Evolutionary conservation across 2,329 filamentous ascomycete species (phyloP).

Genomic region (Amesomyces nigricolor): DNA sequence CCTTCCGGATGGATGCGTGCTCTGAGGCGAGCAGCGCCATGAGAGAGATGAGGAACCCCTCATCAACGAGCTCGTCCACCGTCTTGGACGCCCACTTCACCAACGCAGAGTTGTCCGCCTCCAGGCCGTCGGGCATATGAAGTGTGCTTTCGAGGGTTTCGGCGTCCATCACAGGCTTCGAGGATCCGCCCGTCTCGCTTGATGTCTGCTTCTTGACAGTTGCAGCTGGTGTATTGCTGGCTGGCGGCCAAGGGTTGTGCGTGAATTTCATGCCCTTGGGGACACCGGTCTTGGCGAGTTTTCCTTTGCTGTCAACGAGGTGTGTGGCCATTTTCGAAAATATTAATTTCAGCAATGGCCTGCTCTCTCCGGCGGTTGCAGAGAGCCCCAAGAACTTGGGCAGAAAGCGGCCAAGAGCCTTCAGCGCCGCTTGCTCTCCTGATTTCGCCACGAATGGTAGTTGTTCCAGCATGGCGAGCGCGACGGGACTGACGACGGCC

Average conservation of each 20-base stretch:
- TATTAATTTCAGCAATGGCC: conserved; percentile 40
- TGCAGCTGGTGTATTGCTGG: not conserved
- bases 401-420: conserved; percentile 52
- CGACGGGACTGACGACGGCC: conserved; percentile 54
- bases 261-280: conserved; percentile 14
- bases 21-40: conserved; percentile 71
- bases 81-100: conserved; percentile 69
- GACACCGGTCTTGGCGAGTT: conserved; percentile 18
- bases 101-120: conserved; percentile 49
- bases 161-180: conserved; percentile 27
- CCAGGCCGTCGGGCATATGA: conserved; percentile 40
- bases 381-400: conserved; percentile 51
- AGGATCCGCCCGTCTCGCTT: not conserved
- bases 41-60: conserved; percentile 64
- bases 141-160: conserved; percentile 50
- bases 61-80: conserved; percentile 71
- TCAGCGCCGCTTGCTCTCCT: conserved; percentile 38
- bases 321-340: conserved; percentile 37
- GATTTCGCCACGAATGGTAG: conserved; percentile 60
- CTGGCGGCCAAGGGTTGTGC: conserved; percentile 12
- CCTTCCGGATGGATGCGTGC: conserved; percentile 69
- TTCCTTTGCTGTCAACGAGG: conserved; percentile 33
- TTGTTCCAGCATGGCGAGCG: conserved; percentile 70
- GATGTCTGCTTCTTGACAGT: not conserved
- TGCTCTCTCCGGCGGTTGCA: conserved; percentile 46